These are phyloP conservation scores for Oryza punctata DNA, from an alignment of 176 grass and related monocot genomes.

Conservation along the genomic window DNA sequence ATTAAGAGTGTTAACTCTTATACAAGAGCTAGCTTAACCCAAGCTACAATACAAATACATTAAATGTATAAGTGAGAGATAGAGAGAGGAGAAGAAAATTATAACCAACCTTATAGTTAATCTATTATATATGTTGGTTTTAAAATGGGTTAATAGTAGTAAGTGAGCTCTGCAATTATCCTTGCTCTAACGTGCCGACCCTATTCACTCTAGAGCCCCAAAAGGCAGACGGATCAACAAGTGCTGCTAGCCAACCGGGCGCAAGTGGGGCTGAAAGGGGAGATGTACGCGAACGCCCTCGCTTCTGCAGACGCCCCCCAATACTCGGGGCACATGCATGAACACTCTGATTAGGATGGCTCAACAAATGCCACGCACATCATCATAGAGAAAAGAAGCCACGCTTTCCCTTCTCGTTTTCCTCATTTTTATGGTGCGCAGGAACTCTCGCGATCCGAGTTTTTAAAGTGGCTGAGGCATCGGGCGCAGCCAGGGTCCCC, in stretches of 20 bases:
- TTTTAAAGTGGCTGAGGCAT: not conserved
- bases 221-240: not conserved
- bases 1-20: no score
- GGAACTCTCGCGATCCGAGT: not conserved
- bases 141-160: no score
- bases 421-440: slow-evolving; percentile 47
- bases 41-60: no score
- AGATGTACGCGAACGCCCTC: slow-evolving; percentile 10
- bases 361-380: slow-evolving; percentile 9
- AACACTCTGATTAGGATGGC: not conserved
- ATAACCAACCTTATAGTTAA: no score
- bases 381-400: not conserved
- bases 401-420: slow-evolving; percentile 18
- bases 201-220: not conserved
- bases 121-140: no score
- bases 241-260: not conserved
- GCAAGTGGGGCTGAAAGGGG: slow-evolving; percentile 27
- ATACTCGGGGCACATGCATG: slow-evolving; percentile 9
- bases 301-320: not conserved
- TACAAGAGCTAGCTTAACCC: no score
- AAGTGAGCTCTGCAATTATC: no score
- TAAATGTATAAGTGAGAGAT: no score
- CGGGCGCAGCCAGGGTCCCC: not conserved
- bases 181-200: slow-evolving; percentile 10
- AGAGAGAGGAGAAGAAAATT: no score